phyloP scores from a whole-genome alignment of 2,329 filamentous ascomycete genomes.

The Coniochaeta sp. region DNA sequence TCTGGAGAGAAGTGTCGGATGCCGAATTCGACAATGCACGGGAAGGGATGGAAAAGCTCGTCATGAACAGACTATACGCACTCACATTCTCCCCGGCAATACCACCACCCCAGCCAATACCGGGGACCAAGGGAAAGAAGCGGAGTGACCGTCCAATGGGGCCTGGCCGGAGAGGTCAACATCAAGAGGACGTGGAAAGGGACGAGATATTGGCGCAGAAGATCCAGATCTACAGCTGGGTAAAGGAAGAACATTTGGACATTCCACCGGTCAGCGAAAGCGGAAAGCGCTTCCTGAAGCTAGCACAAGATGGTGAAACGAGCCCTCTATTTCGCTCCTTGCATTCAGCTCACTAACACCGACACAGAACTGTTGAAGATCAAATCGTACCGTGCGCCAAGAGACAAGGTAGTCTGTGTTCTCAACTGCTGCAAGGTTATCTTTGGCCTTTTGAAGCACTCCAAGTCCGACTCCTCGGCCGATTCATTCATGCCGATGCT shows the following conservation, averaged over 20 bases:
- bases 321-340: background rate
- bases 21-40: constrained; percentile 97
- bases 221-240: constrained; percentile 94
- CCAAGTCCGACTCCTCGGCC: constrained; percentile 88
- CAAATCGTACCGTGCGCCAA: constrained; percentile 89
- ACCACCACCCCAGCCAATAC: constrained; percentile 66
- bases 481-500: constrained; percentile 93
- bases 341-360: constrained; percentile 14
- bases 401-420: constrained; percentile 98
- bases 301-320: constrained; percentile 82
- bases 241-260: constrained; percentile 87
- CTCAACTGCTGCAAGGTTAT: constrained; percentile 99
- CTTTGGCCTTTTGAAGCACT: constrained; percentile 86
- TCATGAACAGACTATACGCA: constrained; percentile 94
- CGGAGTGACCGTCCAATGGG: constrained; percentile 65
- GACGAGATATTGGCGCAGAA: constrained; percentile 96
- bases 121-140: constrained; percentile 60
- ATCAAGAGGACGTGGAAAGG: constrained; percentile 95
- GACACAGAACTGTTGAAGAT: constrained; percentile 84
- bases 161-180: constrained; percentile 81
- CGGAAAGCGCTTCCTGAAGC: constrained; percentile 76
- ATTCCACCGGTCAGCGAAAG: constrained; percentile 80
- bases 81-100: constrained; percentile 97
- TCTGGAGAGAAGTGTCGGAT: constrained; percentile 93
- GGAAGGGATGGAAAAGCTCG: constrained; percentile 98